These are phyloP conservation scores for Vanilla planifolia DNA, from an alignment of 106 monocot genomes.

Conservation along the genomic window DNA sequence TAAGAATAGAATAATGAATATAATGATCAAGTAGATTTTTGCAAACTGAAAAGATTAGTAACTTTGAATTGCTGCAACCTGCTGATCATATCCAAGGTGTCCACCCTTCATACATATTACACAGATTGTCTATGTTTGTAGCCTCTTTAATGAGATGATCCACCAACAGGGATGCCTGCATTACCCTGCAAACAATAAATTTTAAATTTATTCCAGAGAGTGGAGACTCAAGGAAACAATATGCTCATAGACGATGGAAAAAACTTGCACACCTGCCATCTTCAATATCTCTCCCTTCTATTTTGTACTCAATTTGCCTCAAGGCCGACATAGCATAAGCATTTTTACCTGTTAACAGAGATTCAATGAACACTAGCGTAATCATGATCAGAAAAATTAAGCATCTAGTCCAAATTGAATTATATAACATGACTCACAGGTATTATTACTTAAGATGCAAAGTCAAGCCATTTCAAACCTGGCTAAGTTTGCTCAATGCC, in stretches of 20 bases:
- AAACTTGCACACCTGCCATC: slow-evolving; percentile 29
- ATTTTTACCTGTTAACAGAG: slow-evolving; percentile 62
- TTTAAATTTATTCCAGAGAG: background rate
- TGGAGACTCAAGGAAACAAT: background rate
- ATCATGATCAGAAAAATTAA: background rate
- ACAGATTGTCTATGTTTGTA: slow-evolving; percentile 86
- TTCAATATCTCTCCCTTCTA: slow-evolving; percentile 77
- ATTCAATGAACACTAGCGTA: background rate
- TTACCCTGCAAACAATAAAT: slow-evolving; percentile 37
- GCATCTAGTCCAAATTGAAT: background rate
- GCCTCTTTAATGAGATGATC: slow-evolving; percentile 87
- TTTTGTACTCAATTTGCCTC: slow-evolving; percentile 76
- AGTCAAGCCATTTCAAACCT: no score
- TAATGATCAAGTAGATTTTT: no score
- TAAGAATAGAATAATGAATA: no score
- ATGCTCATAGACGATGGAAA: background rate
- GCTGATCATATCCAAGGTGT: slow-evolving; percentile 99
- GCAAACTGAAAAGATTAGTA: no score
- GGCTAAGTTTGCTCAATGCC: no score
- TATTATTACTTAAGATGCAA: no score
- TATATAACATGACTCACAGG: no score
- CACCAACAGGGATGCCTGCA: slow-evolving; percentile 67
- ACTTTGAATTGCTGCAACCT: no score
- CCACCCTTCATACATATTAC: slow-evolving; percentile 99
- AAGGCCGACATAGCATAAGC: slow-evolving; percentile 79